Evolutionary conservation across 495 filamentous ascomycete species (phyloP).

Genomic region (Penicillium waksmanii): DNA sequence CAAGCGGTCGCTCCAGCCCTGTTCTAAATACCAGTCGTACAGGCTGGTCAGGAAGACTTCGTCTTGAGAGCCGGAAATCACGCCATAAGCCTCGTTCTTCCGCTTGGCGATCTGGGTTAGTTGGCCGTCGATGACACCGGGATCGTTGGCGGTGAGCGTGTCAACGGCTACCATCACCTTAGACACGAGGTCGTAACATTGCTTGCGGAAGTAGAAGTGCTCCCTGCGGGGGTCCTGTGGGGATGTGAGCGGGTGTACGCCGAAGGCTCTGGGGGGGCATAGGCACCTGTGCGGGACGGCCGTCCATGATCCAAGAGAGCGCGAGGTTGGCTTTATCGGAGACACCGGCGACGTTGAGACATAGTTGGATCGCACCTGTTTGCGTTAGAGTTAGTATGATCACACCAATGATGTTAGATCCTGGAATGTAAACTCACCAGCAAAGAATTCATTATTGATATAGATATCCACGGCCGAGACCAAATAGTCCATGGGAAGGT

Average conservation of each 20-base stretch:
- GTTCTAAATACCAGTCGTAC: slow-evolving; percentile 93
- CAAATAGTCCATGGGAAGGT: slow-evolving; percentile 79
- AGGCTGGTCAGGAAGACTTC: slow-evolving; percentile 92
- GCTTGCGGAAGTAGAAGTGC: slow-evolving; percentile 69
- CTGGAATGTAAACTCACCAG: slow-evolving; percentile 40
- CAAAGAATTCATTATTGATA: slow-evolving; percentile 81
- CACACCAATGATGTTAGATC: not conserved
- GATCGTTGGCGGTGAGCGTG: slow-evolving; percentile 61
- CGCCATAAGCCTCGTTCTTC: slow-evolving; percentile 80
- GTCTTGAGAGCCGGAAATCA: slow-evolving; percentile 82
- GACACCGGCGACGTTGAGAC: slow-evolving; percentile 76
- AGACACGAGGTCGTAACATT: slow-evolving; percentile 84
- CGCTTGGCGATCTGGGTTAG: slow-evolving; percentile 73
- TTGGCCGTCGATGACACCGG: slow-evolving; percentile 76
- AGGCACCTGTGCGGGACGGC: slow-evolving; percentile 53
- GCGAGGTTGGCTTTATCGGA: slow-evolving; percentile 84
- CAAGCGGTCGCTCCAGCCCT: slow-evolving; percentile 80
- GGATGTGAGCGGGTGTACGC: slow-evolving; percentile 14
- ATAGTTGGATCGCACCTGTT: slow-evolving; percentile 86
- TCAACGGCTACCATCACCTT: slow-evolving; percentile 78
- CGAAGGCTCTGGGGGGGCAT: slow-evolving; percentile 1
- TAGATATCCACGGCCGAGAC: slow-evolving; percentile 77
- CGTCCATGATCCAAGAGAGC: slow-evolving; percentile 73
- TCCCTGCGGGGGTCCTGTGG: slow-evolving; percentile 66
- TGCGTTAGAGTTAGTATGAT: slow-evolving; percentile 14